Evolutionary conservation across 257 asterid species (phyloP), one percentile per base, ranked within the genome.

Genomic region (Nicotiana benthamiana): DNA sequence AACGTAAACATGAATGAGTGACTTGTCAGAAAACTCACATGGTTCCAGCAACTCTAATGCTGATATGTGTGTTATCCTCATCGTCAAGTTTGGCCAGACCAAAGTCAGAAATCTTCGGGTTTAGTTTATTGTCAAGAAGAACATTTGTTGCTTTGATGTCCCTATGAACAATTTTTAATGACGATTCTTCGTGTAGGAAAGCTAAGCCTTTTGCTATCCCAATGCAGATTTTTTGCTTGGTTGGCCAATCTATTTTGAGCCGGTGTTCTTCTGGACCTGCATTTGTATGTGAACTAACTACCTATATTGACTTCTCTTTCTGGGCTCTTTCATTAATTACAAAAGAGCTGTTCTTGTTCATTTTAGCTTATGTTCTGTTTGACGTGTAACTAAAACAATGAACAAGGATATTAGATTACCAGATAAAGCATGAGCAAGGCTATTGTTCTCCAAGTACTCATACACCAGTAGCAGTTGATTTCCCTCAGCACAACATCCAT

Each of bases 121-220:
- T 68, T 72, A 81, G 75, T 24, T 81, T 75, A 18, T 60, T 74
- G 66, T 81, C 83, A 40, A 81, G 83, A 9, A 81, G 74, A 16
- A 81, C 75, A 57, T 81, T 81, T 3, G 80, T 70, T 20, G 83
- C 80, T 75, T 81, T 81, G 12, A 81, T 81, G 63, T 81, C 83
- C 65, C 83, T 81, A 43, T 81, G 83, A 43, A 81, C 83, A 43
- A 79, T 79, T 48, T 79, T 79, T 28, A 79, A 22, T n/a, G 46
- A 9, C 1, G 63, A 79, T 63, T 63, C 82, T 61, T 79, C 82
- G 13, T 79, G 82, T 28, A 79, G 76, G 43, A 79, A 79, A 11
- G 82, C 80, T 30, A 81, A 81, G 20, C 83, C 83, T 72, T 65
- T 70, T n/a, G 83, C 83, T 26, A 81, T 81, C 52, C 83, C 83